Conservation (phyloP, 495 filamentous ascomycete species). For the Aspergillus baeticus region DNA sequence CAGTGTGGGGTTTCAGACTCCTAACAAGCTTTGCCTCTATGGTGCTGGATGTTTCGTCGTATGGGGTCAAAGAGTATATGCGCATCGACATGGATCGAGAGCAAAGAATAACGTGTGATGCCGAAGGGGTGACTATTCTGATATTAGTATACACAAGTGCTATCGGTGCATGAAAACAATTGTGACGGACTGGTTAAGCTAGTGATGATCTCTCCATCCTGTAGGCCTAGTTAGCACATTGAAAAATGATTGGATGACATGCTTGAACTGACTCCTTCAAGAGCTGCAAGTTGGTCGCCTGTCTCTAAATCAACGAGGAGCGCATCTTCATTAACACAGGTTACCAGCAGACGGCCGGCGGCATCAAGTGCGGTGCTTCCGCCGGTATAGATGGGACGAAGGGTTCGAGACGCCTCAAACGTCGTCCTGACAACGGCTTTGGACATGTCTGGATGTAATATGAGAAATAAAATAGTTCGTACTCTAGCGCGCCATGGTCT, state of each 20-base stretch:
- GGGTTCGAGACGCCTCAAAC: constrained; percentile 75
- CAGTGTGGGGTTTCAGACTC: constrained; percentile 84
- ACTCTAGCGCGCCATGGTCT: constrained; percentile 25
- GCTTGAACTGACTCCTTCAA: constrained; percentile 74
- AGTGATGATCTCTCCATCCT: constrained; percentile 94
- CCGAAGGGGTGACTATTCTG: constrained; percentile 74
- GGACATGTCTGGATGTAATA: constrained; percentile 38
- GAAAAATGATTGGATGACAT: not conserved
- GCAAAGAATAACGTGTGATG: constrained; percentile 83
- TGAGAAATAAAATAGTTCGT: not conserved
- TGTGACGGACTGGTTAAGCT: constrained; percentile 68
- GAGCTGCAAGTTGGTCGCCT: constrained; percentile 75
- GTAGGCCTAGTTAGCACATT: constrained; percentile 22
- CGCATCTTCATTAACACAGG: constrained; percentile 84
- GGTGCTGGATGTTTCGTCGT: constrained; percentile 46
- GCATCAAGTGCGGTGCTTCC: constrained; percentile 81
- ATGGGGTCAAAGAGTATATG: constrained; percentile 71
- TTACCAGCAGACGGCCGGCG: constrained; percentile 79
- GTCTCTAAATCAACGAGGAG: constrained; percentile 82
- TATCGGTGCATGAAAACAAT: not conserved
- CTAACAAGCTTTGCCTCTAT: constrained; percentile 68
- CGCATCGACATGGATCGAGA: constrained; percentile 93
- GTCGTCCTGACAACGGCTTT: constrained; percentile 68
- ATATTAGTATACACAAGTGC: constrained; percentile 21
- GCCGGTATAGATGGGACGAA: constrained; percentile 92